These are phyloP conservation scores for Conringia planisiliqua DNA, from an alignment of 345 rosid genomes.

Conservation along the genomic window DNA sequence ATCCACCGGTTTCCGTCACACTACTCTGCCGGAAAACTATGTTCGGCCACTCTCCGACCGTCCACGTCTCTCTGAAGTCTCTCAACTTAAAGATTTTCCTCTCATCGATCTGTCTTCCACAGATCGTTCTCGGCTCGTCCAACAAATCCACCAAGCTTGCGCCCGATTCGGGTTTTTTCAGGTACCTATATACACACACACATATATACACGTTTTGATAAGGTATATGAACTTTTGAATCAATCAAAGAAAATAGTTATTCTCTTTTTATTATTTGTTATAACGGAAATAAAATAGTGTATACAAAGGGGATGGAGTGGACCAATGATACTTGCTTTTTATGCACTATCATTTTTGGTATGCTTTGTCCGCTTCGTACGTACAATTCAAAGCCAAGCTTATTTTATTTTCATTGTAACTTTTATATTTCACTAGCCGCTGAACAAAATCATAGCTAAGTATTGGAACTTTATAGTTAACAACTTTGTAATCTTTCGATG, in stretches of 20 bases:
- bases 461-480: background rate
- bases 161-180: slow-evolving; percentile 61
- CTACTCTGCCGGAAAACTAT: slow-evolving; percentile 59
- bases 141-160: slow-evolving; percentile 55
- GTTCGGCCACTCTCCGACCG: slow-evolving; percentile 69
- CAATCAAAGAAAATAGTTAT: background rate
- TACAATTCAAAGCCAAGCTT: background rate
- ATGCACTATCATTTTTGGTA: background rate
- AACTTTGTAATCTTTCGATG: background rate
- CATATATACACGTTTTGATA: background rate
- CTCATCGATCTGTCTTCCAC: slow-evolving; percentile 54
- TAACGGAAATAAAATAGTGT: background rate
- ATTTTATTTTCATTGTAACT: background rate
- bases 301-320: background rate
- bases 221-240: background rate
- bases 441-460: background rate
- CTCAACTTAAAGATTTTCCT: slow-evolving; percentile 51
- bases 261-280: background rate
- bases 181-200: slow-evolving; percentile 33
- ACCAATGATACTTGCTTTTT: background rate
- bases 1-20: slow-evolving; percentile 50
- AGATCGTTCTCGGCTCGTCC: slow-evolving; percentile 42
- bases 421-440: background rate
- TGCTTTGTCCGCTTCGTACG: background rate
- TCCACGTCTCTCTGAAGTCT: slow-evolving; percentile 59